Conservation (phyloP, 2,329 filamentous ascomycete species). For the Arthroderma sp. region DNA sequence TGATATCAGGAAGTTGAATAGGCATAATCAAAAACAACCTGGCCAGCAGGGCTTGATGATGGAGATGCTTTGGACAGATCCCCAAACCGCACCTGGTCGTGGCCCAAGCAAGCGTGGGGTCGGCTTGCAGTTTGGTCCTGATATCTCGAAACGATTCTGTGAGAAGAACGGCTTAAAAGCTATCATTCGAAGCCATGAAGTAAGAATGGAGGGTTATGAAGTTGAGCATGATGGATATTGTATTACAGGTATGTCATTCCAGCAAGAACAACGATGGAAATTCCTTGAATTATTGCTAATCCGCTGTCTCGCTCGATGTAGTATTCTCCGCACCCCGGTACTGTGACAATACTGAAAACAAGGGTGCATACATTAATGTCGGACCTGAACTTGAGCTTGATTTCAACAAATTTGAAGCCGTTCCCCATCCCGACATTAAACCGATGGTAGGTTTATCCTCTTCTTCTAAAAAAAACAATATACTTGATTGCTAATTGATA, state of each 20-base stretch:
- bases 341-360: constrained; percentile 95
- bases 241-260: constrained; percentile 58
- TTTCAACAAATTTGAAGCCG: constrained; percentile 89
- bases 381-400: constrained; percentile 80
- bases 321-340: constrained; percentile 97
- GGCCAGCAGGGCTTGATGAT: constrained; percentile 96
- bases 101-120: constrained; percentile 95
- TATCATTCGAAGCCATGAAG: constrained; percentile 93
- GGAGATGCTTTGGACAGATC: constrained; percentile 99
- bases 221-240: constrained; percentile 91
- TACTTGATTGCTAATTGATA: constrained; percentile 1
- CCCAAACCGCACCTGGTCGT: constrained; percentile 70
- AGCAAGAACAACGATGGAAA: not conserved
- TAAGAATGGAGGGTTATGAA: constrained; percentile 98
- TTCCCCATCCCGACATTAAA: constrained; percentile 88
- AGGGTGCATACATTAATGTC: constrained; percentile 96
- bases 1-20: constrained; percentile 83
- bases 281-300: not conserved
- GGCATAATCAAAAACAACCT: constrained; percentile 81
- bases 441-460: constrained; percentile 55
- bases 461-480: not conserved
- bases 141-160: constrained; percentile 92
- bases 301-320: constrained; percentile 15
- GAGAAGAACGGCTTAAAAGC: constrained; percentile 90
- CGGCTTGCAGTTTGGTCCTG: constrained; percentile 89